A percentile compares a stretch with the other conserved stretches of the same genome.
These are phyloP conservation scores for Plectosphaerella cucumerina DNA, from an alignment of 2,329 filamentous ascomycete species.

Conservation along the genomic window DNA sequence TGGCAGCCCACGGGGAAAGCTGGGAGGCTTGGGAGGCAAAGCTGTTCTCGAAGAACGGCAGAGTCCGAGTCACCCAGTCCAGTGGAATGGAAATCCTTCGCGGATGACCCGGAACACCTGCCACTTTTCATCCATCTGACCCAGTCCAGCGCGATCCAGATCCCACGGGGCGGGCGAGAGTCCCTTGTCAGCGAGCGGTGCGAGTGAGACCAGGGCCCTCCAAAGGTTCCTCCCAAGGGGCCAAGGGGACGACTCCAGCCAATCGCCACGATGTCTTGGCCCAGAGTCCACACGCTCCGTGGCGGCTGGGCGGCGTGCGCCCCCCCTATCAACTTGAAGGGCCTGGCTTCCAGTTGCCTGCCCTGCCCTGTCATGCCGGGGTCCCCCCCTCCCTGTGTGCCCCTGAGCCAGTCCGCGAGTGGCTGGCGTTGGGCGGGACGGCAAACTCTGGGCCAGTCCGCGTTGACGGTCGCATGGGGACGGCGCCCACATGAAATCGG, in stretches of 20 bases:
- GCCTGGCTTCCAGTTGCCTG: neutral
- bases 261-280: constrained; percentile 3
- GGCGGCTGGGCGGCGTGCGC: constrained; percentile 8
- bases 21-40: no score
- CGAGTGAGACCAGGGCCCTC: no score
- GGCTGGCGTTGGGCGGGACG: constrained; percentile 2
- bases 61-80: no score
- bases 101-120: no score
- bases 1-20: no score
- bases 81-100: no score
- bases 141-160: no score
- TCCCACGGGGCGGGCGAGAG: no score
- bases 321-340: neutral
- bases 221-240: no score
- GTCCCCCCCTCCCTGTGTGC: neutral
- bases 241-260: constrained; percentile 2
- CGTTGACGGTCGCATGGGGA: constrained; percentile 1
- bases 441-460: constrained; percentile 11
- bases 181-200: no score
- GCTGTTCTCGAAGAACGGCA: no score
- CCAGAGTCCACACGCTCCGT: constrained; percentile 3
- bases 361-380: neutral
- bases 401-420: constrained; percentile 3
- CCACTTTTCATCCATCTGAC: no score
- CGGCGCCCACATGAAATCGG: constrained; percentile 6